Base-by-base conservation (phyloP, 2,329 filamentous ascomycete genomes). In the Sodiomyces alkalinus region DNA sequence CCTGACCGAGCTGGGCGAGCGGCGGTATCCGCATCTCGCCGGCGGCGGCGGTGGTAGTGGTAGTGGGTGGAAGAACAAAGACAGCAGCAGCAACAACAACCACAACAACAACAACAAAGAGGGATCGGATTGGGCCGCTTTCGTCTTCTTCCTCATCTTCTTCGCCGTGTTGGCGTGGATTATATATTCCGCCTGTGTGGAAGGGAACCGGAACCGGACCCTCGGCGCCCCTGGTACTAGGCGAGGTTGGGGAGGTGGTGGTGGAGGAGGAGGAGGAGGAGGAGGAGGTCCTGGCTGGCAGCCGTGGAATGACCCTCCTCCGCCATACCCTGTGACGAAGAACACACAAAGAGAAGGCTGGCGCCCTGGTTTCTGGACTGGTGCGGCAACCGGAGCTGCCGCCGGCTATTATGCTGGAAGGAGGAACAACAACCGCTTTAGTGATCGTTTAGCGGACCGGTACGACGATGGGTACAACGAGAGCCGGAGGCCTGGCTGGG, bases 321-420 rank as follows among this genome's bases (percentile, higher is more conserved):
- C 68, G 21, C 68, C 68, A 5, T 63, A 68, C 56, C 53, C 52
- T 2, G 53, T 53, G 7, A 48, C 49, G 2, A 62, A 64, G 30
- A 37, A 30, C 46, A 52, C 33, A 50, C 27, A 23, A 17, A 22
- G 16, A 7, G 15, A 67, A 35, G 59, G 60, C 2, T 83, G 77
- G 76, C 62, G 64, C 27, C 78, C 79, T 5, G 80, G 80, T 1
- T 83, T 85, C 52, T 85, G 78, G 78, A 67, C 59, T 12, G 79
- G 78, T 13, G 53, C 69, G n/a, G 62, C 68, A 0, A 66, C 67
- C 11, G 80, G 79, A 24, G 75, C 73, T 5, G 77, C 78, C 1
- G 78, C 75, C 3, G 74, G 62, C 2, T 82, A 81, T 43, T 47
- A 65, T 33, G 73, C 74, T 5, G 70, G 70, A 0, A 64, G 52